Evolutionary conservation across 2,329 filamentous ascomycete species (phyloP).

Genomic region (Tolypocladium album): DNA sequence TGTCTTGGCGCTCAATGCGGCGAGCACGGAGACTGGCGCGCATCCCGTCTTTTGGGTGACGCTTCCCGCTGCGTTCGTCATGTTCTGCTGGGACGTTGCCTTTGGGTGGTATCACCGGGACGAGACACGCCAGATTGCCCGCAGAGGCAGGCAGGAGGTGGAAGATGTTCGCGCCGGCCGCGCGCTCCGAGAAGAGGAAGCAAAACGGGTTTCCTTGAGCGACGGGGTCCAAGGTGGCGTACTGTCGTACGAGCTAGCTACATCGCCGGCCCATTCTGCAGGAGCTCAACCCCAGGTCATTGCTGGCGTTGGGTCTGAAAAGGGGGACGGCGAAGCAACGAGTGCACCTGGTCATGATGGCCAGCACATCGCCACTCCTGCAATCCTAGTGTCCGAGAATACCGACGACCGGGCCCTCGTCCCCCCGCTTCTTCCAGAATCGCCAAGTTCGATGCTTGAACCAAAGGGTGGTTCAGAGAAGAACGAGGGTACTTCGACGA

Average conservation of each 20-base stretch:
- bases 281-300: background rate
- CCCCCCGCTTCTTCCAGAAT: conserved; percentile 1
- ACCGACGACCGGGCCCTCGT: conserved; percentile 5
- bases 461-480: background rate
- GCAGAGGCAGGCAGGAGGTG: conserved; percentile 32
- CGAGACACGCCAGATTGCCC: conserved; percentile 52
- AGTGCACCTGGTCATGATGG: background rate
- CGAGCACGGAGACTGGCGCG: conserved; percentile 35
- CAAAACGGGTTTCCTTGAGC: background rate
- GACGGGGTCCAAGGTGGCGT: background rate
- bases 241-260: background rate
- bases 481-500: background rate
- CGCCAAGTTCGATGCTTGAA: background rate
- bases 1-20: conserved; percentile 55
- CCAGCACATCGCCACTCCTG: conserved; percentile 2
- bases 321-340: background rate
- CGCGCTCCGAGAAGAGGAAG: conserved; percentile 4
- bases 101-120: conserved; percentile 54
- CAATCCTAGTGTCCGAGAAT: conserved; percentile 8
- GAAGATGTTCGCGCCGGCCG: conserved; percentile 8
- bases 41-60: conserved; percentile 59
- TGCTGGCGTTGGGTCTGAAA: background rate
- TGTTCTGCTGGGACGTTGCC: conserved; percentile 56
- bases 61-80: conserved; percentile 54
- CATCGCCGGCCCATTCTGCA: background rate